phyloP scores from a whole-genome alignment of 75 land plant species.

The Larix kaempferi region DNA sequence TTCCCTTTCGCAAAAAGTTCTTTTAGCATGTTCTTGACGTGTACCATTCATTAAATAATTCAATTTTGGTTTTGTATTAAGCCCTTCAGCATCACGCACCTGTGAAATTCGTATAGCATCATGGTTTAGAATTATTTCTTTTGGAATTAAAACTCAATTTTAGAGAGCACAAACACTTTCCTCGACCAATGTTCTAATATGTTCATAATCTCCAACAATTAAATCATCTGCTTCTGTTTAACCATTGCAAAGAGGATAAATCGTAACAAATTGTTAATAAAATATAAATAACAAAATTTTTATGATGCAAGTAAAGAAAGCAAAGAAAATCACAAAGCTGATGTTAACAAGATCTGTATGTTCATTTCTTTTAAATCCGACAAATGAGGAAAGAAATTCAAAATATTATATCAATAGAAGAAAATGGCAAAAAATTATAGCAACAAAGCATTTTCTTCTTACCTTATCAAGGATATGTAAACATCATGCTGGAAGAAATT shows the following conservation, averaged over 20 bases:
- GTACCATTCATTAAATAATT: background rate
- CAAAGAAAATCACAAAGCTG: background rate
- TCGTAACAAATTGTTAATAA: background rate
- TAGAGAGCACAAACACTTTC: background rate
- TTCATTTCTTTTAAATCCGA: background rate
- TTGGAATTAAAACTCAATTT: background rate
- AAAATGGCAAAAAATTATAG: background rate
- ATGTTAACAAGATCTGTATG: background rate
- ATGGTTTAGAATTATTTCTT: background rate
- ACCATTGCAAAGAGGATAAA: background rate
- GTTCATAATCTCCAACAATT: background rate
- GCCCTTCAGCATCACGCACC: background rate
- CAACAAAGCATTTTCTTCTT: too few relatives aligned
- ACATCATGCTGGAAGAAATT: too few relatives aligned
- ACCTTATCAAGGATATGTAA: too few relatives aligned
- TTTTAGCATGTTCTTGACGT: background rate
- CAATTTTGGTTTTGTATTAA: background rate
- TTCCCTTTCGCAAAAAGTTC: background rate
- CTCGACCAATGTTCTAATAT: background rate
- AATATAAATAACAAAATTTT: background rate
- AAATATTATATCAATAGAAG: background rate
- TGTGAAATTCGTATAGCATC: background rate
- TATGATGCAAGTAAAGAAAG: background rate
- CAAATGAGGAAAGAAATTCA: background rate
- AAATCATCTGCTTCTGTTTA: conserved; percentile 1